These are phyloP conservation scores for Apiotrichum siamense DNA, from an alignment of 1,284 basidiomycete genomes.

Conservation along the genomic window DNA sequence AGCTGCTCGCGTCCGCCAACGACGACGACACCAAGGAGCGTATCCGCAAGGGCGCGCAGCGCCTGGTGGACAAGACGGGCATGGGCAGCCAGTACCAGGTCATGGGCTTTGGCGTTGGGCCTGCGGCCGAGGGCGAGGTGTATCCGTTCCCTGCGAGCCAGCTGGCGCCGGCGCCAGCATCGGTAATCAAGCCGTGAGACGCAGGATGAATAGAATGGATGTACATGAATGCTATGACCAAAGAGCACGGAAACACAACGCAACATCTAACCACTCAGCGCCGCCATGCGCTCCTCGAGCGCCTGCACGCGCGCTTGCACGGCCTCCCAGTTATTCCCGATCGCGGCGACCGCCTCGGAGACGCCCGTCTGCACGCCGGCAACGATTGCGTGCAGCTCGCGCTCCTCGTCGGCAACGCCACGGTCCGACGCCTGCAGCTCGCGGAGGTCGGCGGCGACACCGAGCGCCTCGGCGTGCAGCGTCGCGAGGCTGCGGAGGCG, in stretches of 20 bases:
- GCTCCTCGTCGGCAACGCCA: conserved; percentile 57
- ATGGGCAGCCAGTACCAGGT: conserved; percentile 58
- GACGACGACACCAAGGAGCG: conserved; percentile 50
- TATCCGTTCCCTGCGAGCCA: conserved; percentile 47
- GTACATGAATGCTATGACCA: no score
- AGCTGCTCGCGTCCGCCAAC: conserved; percentile 52
- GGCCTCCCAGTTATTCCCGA: conserved; percentile 62
- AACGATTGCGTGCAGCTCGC: conserved; percentile 65
- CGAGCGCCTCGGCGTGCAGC: conserved; percentile 72
- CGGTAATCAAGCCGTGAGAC: no score
- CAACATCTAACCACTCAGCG: conserved; percentile 14
- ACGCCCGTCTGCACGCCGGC: conserved; percentile 65
- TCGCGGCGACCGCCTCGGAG: conserved; percentile 62
- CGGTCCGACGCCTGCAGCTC: conserved; percentile 67
- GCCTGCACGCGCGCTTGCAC: conserved; percentile 55
- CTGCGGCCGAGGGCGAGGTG: conserved; percentile 27
- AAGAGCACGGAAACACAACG: no score
- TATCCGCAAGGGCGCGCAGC: conserved; percentile 49
- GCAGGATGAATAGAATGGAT: no score
- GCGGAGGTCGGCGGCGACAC: conserved; percentile 57
- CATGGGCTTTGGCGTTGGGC: conserved; percentile 47
- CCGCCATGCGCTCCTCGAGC: conserved; percentile 50
- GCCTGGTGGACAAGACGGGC: conserved; percentile 53
- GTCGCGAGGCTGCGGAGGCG: conserved; percentile 75
- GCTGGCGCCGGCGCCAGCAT: no score